A percentile compares a stretch with the other conserved stretches of the same genome.
Evolutionary conservation across 2,329 filamentous ascomycete species (phyloP).

Genomic region (Colletotrichum shisoi): DNA sequence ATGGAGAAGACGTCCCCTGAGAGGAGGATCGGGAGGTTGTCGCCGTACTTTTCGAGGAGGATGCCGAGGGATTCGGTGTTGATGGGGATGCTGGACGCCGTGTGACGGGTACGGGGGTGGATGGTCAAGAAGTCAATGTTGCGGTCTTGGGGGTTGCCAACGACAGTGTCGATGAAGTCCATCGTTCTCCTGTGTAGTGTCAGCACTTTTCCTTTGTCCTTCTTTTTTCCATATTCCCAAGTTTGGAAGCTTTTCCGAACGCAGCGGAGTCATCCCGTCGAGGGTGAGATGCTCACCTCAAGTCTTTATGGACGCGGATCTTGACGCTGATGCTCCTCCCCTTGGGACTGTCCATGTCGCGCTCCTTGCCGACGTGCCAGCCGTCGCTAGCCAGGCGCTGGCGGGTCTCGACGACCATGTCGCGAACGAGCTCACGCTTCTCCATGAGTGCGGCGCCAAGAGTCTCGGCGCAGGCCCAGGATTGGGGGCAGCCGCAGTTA

Average conservation of each 20-base stretch:
- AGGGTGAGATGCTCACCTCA: conserved; percentile 53
- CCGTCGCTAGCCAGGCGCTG: conserved; percentile 60
- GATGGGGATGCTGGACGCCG: conserved; percentile 68
- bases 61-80: conserved; percentile 67
- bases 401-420: conserved; percentile 69
- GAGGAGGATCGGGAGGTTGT: conserved; percentile 68
- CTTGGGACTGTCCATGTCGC: conserved; percentile 53
- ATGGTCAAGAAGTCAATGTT: conserved; percentile 74
- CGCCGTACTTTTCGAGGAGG: conserved; percentile 61
- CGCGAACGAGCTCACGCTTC: conserved; percentile 68
- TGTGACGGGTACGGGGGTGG: conserved; percentile 70
- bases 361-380: conserved; percentile 58
- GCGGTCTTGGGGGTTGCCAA: conserved; percentile 60
- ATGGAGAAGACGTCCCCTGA: conserved; percentile 75
- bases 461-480: conserved; percentile 73
- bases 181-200: conserved; percentile 57
- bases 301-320: conserved; percentile 72
- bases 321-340: conserved; percentile 73
- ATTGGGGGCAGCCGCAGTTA: conserved; percentile 77
- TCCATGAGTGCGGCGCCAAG: conserved; percentile 76
- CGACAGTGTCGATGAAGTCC: conserved; percentile 69
- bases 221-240: too few species aligned
- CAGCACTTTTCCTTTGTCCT: background rate
- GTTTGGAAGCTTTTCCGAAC: background rate
- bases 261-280: background rate